Evolutionary conservation across 2,329 filamentous ascomycete species (phyloP).

Genomic region (Ceratocystis harringtonii): DNA sequence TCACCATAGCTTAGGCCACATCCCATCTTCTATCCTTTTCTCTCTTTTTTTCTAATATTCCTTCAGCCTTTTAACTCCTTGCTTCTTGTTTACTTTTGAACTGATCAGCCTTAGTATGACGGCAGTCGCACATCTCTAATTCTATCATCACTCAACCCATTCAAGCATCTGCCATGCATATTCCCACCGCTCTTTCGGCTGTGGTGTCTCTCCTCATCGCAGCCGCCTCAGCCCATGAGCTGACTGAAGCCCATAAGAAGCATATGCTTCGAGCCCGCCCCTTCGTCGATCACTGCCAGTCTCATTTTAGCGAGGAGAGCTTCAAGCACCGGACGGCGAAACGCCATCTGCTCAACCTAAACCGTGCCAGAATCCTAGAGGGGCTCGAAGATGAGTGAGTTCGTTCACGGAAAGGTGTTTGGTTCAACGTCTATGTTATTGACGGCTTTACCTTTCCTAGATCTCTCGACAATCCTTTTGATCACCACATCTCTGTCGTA

Average conservation of each 20-base stretch:
- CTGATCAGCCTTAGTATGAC: background rate
- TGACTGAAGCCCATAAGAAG: constrained; percentile 4
- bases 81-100: background rate
- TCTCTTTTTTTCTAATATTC: background rate
- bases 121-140: background rate
- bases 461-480: constrained; percentile 13
- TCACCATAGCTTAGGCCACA: background rate
- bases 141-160: background rate
- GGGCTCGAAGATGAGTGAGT: constrained; percentile 17
- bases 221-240: constrained; percentile 1
- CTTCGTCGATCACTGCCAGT: constrained; percentile 17
- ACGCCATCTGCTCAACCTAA: constrained; percentile 10
- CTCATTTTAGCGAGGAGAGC: constrained; percentile 15
- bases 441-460: constrained; percentile 3
- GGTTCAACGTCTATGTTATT: background rate
- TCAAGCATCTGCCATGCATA: constrained; percentile 13
- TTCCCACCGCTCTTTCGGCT: background rate
- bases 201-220: background rate
- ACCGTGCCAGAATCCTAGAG: constrained; percentile 5
- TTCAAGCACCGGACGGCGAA: constrained; percentile 16
- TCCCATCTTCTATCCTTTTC: background rate
- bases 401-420: background rate
- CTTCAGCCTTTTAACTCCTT: background rate
- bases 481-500: constrained; percentile 5
- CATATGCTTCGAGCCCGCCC: constrained; percentile 6